Evolutionary conservation across 1,139 yeast genomes (phyloP).

Genomic region (Candida frijolesensis): DNA sequence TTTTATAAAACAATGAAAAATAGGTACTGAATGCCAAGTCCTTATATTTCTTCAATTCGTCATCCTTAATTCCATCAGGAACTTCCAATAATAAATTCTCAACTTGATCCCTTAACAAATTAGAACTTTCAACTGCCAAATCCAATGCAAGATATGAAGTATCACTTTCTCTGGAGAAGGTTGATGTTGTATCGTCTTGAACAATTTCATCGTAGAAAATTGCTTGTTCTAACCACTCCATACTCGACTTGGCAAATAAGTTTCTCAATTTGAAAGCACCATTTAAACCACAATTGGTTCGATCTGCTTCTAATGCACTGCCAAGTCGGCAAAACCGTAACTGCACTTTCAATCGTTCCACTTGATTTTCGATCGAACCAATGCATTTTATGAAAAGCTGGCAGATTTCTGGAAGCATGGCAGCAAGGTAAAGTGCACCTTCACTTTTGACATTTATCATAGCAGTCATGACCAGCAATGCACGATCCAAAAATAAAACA

Average conservation of each 20-base stretch:
- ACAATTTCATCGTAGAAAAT: constrained; percentile 33
- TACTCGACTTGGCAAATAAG: constrained; percentile 56
- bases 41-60: constrained; percentile 58
- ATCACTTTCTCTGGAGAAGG: constrained; percentile 35
- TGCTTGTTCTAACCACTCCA: constrained; percentile 71
- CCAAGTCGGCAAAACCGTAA: constrained; percentile 61
- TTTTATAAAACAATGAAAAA: constrained; percentile 70
- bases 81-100: constrained; percentile 61
- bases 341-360: constrained; percentile 51
- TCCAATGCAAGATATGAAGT: constrained; percentile 60
- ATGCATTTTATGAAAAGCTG: constrained; percentile 34
- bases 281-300: constrained; percentile 39
- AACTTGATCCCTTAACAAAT: constrained; percentile 56
- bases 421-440: constrained; percentile 40
- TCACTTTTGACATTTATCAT: constrained; percentile 40
- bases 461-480: constrained; percentile 38
- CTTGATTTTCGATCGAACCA: constrained; percentile 33
- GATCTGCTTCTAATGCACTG: constrained; percentile 48
- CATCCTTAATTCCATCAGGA: constrained; percentile 60
- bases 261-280: constrained; percentile 67
- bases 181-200: neutral
- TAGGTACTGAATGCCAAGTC: constrained; percentile 70
- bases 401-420: constrained; percentile 37
- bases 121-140: constrained; percentile 66
- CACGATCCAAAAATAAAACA: constrained; percentile 42